Base-by-base conservation (phyloP, 2,329 filamentous ascomycete species). In the Ophiostoma pallidulum region DNA sequence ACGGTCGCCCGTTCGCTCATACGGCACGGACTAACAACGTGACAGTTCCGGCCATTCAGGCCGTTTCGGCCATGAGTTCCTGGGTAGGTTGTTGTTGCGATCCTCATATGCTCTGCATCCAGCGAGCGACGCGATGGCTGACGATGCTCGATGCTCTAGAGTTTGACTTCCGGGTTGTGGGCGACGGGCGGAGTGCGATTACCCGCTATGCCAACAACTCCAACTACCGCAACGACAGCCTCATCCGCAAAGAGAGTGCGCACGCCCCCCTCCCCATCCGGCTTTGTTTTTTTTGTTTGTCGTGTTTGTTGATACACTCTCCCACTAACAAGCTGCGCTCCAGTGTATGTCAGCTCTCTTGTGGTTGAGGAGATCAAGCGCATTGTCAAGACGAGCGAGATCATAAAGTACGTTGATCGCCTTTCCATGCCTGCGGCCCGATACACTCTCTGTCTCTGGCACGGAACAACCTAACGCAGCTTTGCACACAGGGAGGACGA, bases 231-330 rank as follows among this genome's bases (percentile, higher is more conserved):
- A 98, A 98, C 68, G 92, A 98, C 65, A 96, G 90, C 54, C 72
- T 98, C 58, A 98, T 98, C 62, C 85, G 92, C 56, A 98, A 98
- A 90, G 92, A 98, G 73, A 98, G 92, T 96, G 73, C 58, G 89
- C 47, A n/a, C n/a, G n/a, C n/a, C n/a, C n/a, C n/a, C n/a, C n/a
- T n/a, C n/a, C n/a, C n/a, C n/a, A n/a, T n/a, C n/a, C n/a, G n/a
- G n/a, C n/a, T n/a, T n/a, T n/a, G n/a, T n/a, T n/a, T n/a, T n/a
- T n/a, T n/a, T n/a, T n/a, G n/a, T n/a, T n/a, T n/a, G n/a, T n/a
- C n/a, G n/a, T n/a, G n/a, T n/a, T n/a, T n/a, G n/a, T n/a, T n/a
- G n/a, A n/a, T n/a, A n/a, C n/a, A n/a, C n/a, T n/a, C n/a, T n/a
- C n/a, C n/a, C n/a, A n/a, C 53, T 50, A 41, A 53, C 48, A 3